Conservation (phyloP, 371 early-diverging fungal genomes). For the Choanephora cucurbitarum region DNA sequence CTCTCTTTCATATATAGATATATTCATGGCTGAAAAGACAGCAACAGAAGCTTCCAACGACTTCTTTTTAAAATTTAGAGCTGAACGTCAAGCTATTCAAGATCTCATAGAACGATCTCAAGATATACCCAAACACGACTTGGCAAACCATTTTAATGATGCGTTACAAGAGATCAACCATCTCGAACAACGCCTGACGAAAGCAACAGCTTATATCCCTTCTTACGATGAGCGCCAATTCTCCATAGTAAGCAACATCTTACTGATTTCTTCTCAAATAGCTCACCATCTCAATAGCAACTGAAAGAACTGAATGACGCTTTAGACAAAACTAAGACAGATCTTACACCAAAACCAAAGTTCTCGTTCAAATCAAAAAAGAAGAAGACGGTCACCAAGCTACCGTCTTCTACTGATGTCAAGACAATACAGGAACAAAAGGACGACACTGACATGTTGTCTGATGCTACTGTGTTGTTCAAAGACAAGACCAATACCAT, state of each 20-base stretch:
- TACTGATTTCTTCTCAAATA: background rate
- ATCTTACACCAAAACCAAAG: constrained; percentile 58
- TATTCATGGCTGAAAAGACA: constrained; percentile 23
- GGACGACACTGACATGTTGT: constrained; percentile 3
- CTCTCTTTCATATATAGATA: no score
- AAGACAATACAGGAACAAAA: background rate
- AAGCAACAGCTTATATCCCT: constrained; percentile 57
- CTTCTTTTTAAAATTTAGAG: constrained; percentile 46
- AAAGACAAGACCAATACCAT: constrained; percentile 15
- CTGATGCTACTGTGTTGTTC: constrained; percentile 30
- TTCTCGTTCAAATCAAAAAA: constrained; percentile 66
- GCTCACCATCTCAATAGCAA: constrained; percentile 37
- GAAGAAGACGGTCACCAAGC: constrained; percentile 16
- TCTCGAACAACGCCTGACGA: constrained; percentile 58
- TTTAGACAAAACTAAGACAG: constrained; percentile 31
- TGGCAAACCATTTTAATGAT: constrained; percentile 35
- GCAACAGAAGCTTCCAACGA: constrained; percentile 44
- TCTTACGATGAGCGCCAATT: constrained; percentile 63
- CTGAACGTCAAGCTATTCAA: constrained; percentile 41
- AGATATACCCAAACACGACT: constrained; percentile 25
- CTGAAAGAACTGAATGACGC: constrained; percentile 45
- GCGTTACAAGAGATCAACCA: constrained; percentile 47
- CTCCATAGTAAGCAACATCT: constrained; percentile 32
- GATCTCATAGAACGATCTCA: constrained; percentile 23
- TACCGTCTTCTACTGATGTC: constrained; percentile 8